Evolutionary conservation across 202 grass and related monocot species (phyloP), one percentile per base, ranked within the genome.

Genomic region (Dendrocalamus latiflorus): DNA sequence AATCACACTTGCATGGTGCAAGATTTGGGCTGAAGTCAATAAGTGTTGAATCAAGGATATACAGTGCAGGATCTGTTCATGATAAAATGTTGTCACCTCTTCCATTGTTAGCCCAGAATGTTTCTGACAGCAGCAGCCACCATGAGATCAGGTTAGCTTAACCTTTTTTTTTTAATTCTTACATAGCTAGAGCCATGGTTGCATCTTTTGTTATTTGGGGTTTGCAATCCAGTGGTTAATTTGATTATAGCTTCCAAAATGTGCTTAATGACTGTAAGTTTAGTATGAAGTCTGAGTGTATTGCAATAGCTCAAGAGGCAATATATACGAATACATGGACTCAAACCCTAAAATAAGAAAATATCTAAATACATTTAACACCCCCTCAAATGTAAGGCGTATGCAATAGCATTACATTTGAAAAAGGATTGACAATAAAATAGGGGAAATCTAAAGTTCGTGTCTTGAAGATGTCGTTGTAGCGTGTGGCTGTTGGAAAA

Each of bases 1-100:
- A 83, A 85, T 88, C 82, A 39, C 88, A 86, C 62, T 59, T 93
- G 82, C 82, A 90, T 81, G 91, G 88, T 50, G 82, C 88, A 86
- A 85, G 85, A 41, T 90, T 93, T 90, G 91, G 91, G 24, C 14
- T 79, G 68, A 88, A 87, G 76, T 82, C 79, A 66, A 71, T 93
- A 74, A 70, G 70, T 63, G 69, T 93, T 86, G 88, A 90, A 86
- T 70, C 66, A 72, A 86, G 79, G 72, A 75, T 36, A 83, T 62
- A 47, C 74, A 72, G 61, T 77, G 65, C 53, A 64, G 87, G 81
- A 79, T 24, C 44, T 61, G 17, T 73, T 63, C 70, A 76, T 47
- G 45, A 47, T 47, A 47, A 47, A 14, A 47, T 3, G 13, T 47
- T 47, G 66, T 70, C 73, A 45, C 68, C 91, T 57, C 66, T 65